Percentiles rank a stretch among this genome's conserved stretches.
phyloP scores from a whole-genome alignment of 2,329 filamentous ascomycete species.

The Scedosporium aurantiacum region DNA sequence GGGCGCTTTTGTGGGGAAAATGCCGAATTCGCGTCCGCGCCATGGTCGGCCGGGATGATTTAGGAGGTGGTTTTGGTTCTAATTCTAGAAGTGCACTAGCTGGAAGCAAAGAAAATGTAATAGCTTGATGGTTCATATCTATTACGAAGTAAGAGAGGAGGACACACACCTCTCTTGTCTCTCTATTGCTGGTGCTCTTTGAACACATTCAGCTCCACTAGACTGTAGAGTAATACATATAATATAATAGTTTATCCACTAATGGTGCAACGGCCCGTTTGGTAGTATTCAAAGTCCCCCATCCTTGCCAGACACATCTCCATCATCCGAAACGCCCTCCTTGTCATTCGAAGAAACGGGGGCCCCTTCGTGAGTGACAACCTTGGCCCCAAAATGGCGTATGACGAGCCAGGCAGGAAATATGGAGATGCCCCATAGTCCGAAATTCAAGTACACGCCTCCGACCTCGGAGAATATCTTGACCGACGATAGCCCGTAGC shows the following conservation, averaged over 20 bases:
- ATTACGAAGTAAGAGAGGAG: no score
- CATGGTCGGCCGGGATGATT: background rate
- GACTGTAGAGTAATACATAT: no score
- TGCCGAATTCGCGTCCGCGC: background rate
- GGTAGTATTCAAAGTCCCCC: no score
- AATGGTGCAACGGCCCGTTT: no score
- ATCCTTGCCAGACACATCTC: background rate
- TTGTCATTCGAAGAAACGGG: background rate
- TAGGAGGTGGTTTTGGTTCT: background rate
- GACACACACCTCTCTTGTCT: no score
- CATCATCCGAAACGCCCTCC: background rate
- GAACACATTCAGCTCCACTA: no score
- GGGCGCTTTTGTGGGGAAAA: no score
- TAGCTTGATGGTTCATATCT: no score
- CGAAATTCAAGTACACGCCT: constrained; percentile 60
- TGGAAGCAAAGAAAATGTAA: no score
- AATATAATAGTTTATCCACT: no score
- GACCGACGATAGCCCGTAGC: constrained; percentile 56
- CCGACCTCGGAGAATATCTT: constrained; percentile 53
- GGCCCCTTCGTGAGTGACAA: background rate
- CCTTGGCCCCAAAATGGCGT: constrained; percentile 36
- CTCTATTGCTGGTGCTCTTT: no score
- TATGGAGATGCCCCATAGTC: constrained; percentile 53
- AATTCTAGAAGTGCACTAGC: no score
- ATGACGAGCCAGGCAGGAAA: constrained; percentile 58